Evolutionary conservation across 371 early-diverging fungal species (phyloP).

Genomic region (Nematocida ironsii): DNA sequence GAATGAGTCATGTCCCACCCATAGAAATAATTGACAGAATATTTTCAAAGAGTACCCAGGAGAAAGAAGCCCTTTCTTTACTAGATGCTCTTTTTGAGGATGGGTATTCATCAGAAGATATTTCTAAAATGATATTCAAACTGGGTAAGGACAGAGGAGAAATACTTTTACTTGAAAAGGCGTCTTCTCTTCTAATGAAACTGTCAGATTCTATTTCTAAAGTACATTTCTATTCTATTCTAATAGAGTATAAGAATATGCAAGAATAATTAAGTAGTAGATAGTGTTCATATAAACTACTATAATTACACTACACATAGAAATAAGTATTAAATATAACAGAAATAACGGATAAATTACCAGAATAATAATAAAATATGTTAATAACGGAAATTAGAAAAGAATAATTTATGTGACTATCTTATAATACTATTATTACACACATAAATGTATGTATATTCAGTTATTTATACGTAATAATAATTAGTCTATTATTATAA

Average conservation of each 20-base stretch:
- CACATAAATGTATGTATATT: too few species aligned
- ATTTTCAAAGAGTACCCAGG: constrained; percentile 6
- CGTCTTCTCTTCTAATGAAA: constrained; percentile 37
- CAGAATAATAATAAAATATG: too few species aligned
- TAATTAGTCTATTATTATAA: too few species aligned
- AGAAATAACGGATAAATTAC: too few species aligned
- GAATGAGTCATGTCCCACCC: constrained; percentile 53
- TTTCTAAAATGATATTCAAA: constrained; percentile 50
- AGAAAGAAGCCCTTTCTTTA: constrained; percentile 11
- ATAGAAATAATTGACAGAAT: constrained; percentile 37
- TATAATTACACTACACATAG: too few species aligned
- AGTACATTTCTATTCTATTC: constrained; percentile 46
- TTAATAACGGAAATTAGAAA: too few species aligned
- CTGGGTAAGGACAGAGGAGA: constrained; percentile 44
- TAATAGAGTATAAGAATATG: constrained; percentile 2
- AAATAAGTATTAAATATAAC: too few species aligned
- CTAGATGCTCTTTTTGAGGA: constrained; percentile 32
- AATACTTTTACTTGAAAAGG: constrained; percentile 24
- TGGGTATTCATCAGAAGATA: constrained; percentile 53
- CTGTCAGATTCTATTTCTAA: constrained; percentile 32
- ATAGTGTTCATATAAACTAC: too few species aligned
- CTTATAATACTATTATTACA: too few species aligned
- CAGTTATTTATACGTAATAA: too few species aligned
- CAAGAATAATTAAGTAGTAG: too few species aligned
- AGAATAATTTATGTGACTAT: too few species aligned